Evolutionary conservation across 228 moss, liverwort and hornwort species (phyloP).

Genomic region (Sphagnum magellanicum): DNA sequence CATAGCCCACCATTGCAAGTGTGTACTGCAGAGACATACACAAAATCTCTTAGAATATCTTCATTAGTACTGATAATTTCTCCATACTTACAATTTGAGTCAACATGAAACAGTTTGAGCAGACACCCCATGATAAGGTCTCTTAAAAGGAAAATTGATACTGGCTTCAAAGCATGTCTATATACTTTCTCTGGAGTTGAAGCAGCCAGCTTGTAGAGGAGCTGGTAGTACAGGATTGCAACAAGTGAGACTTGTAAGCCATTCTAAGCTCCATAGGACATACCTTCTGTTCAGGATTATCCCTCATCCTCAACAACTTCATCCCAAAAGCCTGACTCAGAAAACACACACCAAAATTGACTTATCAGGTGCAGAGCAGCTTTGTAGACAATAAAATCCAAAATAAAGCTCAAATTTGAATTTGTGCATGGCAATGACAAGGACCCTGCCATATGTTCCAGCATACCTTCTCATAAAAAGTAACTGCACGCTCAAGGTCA

Average conservation of each 20-base stretch:
- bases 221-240: too few relatives aligned
- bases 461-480: conserved; percentile 70
- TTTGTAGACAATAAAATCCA: not conserved
- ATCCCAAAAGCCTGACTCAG: conserved; percentile 74
- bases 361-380: not conserved
- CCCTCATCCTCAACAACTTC: conserved; percentile 63
- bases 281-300: conserved; percentile 80
- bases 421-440: not conserved
- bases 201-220: too few relatives aligned
- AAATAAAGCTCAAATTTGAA: not conserved
- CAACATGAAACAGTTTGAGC: too few relatives aligned
- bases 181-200: too few relatives aligned
- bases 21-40: conserved; percentile 42
- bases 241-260: too few relatives aligned
- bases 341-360: not conserved
- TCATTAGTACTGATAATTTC: too few relatives aligned
- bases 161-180: too few relatives aligned
- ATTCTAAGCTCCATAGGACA: not conserved
- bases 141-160: too few relatives aligned
- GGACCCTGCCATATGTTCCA: too few relatives aligned
- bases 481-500: conserved; percentile 49
- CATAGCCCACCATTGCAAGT: conserved; percentile 79
- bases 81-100: too few relatives aligned
- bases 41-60: not conserved
- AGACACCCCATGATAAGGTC: too few relatives aligned